Base-by-base conservation (phyloP, 73 alveolate species). In the Stentor roeselii region DNA sequence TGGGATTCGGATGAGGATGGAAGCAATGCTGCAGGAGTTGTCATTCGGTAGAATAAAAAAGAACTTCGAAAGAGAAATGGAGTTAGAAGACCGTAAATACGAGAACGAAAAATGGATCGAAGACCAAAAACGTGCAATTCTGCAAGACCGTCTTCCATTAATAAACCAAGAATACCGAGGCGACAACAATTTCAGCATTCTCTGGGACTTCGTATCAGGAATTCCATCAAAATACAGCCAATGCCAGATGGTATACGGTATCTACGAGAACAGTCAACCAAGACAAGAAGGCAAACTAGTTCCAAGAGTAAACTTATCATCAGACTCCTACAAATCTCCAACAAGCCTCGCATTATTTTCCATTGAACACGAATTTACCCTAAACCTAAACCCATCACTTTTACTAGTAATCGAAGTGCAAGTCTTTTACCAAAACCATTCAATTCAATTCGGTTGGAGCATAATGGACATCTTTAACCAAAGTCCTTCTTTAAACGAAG, bases 41-140 rank as follows among this genome's bases (percentile, higher is more conserved):
- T 87, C 97, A 86, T 82, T 95, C 39, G 89, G 89, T 42, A 92
- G 92, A 80, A 88, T 94, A 40, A 83, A 95, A 87, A 91, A 95
- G 88, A 95, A 95, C 34, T 93, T 92, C 74, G 93, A 91, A 75
- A 85, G 75, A 60, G 93, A 93, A 74, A 93, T 92, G 86, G 93
- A 92, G 75, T 92, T 90, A 27, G 93, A 88, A 36, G 94, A 92
- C 36, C 59, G 88, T 59, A 80, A 80, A 60, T 88, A 76, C 67
- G 92, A 95, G n/a, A 95, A 92, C 86, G 96, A 95, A 84, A 88
- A 78, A 67, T 92, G 97, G 97, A 88, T 91, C 3, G 97, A 95
- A 42, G 97, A 95, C 58, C 83, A 91, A 42, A 95, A 92, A 85
- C 84, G 95, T 75, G 89, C 85, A 37, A 90, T 95, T 30, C 80